These are phyloP conservation scores for Penicillium glabrum DNA, from an alignment of 2,329 filamentous ascomycete genomes.

Conservation along the genomic window DNA sequence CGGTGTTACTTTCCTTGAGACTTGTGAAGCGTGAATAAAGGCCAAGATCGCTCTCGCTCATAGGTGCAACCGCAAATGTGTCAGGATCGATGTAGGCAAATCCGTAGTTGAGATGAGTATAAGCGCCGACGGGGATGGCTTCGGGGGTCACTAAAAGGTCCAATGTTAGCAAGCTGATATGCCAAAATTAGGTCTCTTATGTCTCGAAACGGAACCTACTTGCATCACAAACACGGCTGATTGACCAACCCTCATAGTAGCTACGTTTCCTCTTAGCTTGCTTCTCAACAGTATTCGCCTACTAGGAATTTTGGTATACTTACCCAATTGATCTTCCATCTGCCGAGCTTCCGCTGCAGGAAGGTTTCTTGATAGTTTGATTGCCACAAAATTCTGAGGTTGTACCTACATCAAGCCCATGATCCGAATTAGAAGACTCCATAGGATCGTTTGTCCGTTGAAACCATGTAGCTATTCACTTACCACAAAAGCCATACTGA, in stretches of 20 bases:
- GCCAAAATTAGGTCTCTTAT: neutral
- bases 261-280: too few species aligned
- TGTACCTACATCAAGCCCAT: neutral
- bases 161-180: neutral
- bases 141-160: neutral
- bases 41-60: neutral
- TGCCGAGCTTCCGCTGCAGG: neutral
- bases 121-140: neutral
- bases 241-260: constrained; percentile 34
- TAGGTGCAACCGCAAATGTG: neutral
- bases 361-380: neutral
- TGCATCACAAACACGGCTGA: constrained; percentile 18
- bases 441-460: too few species aligned
- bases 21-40: neutral
- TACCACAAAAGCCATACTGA: constrained; percentile 3
- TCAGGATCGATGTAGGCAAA: neutral
- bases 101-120: neutral
- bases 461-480: too few species aligned
- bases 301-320: too few species aligned
- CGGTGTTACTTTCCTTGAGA: neutral
- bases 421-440: too few species aligned
- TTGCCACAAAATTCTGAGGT: neutral
- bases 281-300: too few species aligned
- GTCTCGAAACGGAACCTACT: neutral
- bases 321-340: constrained; percentile 31